Base-by-base conservation (phyloP, 1,139 yeast genomes). In the Pichia sp. region DNA sequence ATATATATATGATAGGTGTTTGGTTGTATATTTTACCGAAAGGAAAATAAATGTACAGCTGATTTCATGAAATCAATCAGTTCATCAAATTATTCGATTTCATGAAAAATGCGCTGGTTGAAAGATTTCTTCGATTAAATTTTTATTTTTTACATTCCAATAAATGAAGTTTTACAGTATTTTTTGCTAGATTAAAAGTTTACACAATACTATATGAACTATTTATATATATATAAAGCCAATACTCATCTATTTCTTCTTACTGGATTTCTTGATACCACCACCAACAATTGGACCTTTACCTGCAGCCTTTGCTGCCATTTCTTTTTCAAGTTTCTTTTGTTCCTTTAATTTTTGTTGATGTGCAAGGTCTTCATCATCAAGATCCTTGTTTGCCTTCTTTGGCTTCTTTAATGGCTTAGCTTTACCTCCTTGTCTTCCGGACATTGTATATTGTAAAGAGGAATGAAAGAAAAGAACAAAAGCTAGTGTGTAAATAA, bases 341-440 rank as follows among this genome's bases (percentile, higher is more conserved):
- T 88, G 97, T 53, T 96, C 96, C 73, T 84, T 88, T 74, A 88
- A 96, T 77, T 89, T 91, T 66, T 87, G 93, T 76, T 89, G 88
- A 80, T 83, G 90, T 7, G 96, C 96, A 36, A 76, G 55, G 60
- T 90, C 97, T 54, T 90, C 97, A 8, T 91, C 96, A 67, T 89
- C 96, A 42, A 77, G 72, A 30, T 81, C 85, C 53, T 83, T 88
- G 56, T 73, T 76, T 63, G 80, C 79, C 78, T 88, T 88, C 78
- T 84, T 83, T 61, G 87, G 84, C 58, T 80, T 80, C 75, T 80
- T 80, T 60, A 80, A 74, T 54, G 85, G 85, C 76, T 80, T 80
- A 45, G 83, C 83, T 56, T 69, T 69, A 49, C 72, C 72, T 46
- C 72, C 72, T 60, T 68, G 71, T 66, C 72, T 67, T 56, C 80